Percentiles rank a stretch among this genome's conserved stretches.
These are phyloP conservation scores for Cladophialophora carrionii DNA, from an alignment of 2,329 filamentous ascomycete genomes.

Conservation along the genomic window DNA sequence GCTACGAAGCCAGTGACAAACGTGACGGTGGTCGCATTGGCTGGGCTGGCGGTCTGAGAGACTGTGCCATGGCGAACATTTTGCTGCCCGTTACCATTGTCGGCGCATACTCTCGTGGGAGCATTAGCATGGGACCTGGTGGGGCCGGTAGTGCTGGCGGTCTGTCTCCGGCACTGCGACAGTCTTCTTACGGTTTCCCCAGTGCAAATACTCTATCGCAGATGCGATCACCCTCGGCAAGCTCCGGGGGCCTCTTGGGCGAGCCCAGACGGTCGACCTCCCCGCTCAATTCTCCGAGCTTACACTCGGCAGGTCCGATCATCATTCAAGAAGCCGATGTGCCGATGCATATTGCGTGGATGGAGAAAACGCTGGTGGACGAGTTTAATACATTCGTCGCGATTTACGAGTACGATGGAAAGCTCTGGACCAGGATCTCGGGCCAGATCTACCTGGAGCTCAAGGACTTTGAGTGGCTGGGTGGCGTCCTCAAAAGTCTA, in stretches of 20 bases:
- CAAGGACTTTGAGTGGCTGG: slow-evolving; percentile 75
- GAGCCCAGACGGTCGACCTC: slow-evolving; percentile 25
- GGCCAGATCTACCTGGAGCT: slow-evolving; percentile 83
- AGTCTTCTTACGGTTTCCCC: slow-evolving; percentile 35
- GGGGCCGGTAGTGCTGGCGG: slow-evolving; percentile 38
- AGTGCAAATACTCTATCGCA: slow-evolving; percentile 21
- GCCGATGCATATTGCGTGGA: slow-evolving; percentile 59
- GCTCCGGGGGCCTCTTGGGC: slow-evolving; percentile 21
- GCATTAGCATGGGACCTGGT: slow-evolving; percentile 37
- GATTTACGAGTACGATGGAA: slow-evolving; percentile 62
- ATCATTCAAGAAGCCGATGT: slow-evolving; percentile 45
- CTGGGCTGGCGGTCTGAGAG: slow-evolving; percentile 56
- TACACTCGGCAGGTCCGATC: slow-evolving; percentile 28
- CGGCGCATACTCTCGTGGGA: slow-evolving; percentile 39
- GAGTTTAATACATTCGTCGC: slow-evolving; percentile 74
- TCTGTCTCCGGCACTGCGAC: slow-evolving; percentile 34
- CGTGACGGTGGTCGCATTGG: slow-evolving; percentile 44
- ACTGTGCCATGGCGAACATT: slow-evolving; percentile 74
- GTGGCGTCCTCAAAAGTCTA: slow-evolving; percentile 60
- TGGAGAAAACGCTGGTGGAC: slow-evolving; percentile 56
- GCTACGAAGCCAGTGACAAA: slow-evolving; percentile 36
- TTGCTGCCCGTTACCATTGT: slow-evolving; percentile 65
- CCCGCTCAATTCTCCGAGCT: slow-evolving; percentile 29
- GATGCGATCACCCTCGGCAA: slow-evolving; percentile 18
- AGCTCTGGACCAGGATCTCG: slow-evolving; percentile 73